Percentiles rank a stretch among this genome's conserved stretches.
Evolutionary conservation across 1,284 basidiomycete genomes (phyloP).

Genomic region (Malassezia furfur): DNA sequence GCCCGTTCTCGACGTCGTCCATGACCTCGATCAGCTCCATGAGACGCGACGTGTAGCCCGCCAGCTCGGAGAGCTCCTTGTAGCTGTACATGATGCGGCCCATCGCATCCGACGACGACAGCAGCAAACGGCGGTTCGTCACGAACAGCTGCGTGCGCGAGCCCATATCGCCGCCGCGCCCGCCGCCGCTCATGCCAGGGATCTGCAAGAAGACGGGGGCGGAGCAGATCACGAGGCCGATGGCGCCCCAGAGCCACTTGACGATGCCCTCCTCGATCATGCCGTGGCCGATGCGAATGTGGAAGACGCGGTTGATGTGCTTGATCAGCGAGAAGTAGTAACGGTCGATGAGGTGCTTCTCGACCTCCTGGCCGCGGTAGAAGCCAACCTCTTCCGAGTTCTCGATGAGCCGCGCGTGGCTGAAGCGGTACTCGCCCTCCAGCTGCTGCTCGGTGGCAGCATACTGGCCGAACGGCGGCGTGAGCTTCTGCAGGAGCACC

Average conservation of each 20-base stretch:
- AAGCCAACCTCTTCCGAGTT: constrained; percentile 89
- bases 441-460: constrained; percentile 62
- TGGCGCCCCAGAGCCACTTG: constrained; percentile 90
- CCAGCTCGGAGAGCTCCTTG: constrained; percentile 81
- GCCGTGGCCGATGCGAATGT: constrained; percentile 76
- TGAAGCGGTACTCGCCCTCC: constrained; percentile 78
- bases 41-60: constrained; percentile 88
- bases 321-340: constrained; percentile 79
- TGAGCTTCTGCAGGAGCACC: constrained; percentile 49
- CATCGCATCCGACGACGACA: constrained; percentile 58
- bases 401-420: constrained; percentile 85
- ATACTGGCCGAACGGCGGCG: constrained; percentile 88
- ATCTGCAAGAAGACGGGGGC: constrained; percentile 85
- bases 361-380: constrained; percentile 77
- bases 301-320: constrained; percentile 75
- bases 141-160: constrained; percentile 57
- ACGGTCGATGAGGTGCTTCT: constrained; percentile 84
- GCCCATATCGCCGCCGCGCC: constrained; percentile 35
- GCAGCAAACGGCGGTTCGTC: constrained; percentile 77
- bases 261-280: constrained; percentile 76
- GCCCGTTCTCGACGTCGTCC: constrained; percentile 72
- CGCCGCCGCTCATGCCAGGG: constrained; percentile 54
- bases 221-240: constrained; percentile 82
- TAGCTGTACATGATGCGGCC: constrained; percentile 81
- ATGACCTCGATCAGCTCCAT: constrained; percentile 82